Conservation (phyloP, 805 yeast species). For the Pichia deserticola region DNA sequence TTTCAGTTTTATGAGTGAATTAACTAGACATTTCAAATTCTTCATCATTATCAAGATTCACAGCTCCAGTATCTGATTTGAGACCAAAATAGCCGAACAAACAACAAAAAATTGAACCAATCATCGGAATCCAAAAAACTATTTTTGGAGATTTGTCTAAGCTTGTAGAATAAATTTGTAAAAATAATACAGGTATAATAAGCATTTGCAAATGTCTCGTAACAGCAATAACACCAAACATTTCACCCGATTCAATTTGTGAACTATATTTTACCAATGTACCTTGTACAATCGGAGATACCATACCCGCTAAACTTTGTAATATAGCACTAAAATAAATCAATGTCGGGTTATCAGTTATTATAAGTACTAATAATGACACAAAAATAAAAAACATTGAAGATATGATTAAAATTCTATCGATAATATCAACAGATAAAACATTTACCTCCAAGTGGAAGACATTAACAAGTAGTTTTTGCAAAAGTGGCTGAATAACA, state of each 20-base stretch:
- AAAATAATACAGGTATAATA: background rate
- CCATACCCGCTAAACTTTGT: background rate
- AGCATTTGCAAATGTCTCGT: background rate
- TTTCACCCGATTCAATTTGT: background rate
- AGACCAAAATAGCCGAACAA: background rate
- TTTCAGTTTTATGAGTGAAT: too few relatives aligned
- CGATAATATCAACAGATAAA: background rate
- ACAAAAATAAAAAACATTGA: background rate
- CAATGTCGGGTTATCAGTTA: background rate
- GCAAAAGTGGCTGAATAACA: background rate
- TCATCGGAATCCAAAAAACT: background rate
- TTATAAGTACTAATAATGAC: background rate
- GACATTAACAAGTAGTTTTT: background rate
- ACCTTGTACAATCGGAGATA: background rate
- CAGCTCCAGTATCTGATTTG: too few relatives aligned
- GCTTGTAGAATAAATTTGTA: background rate
- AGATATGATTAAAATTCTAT: background rate
- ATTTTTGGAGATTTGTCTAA: background rate
- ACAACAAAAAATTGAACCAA: background rate
- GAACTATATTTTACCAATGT: background rate
- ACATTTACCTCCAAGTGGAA: background rate
- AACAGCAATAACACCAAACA: background rate
- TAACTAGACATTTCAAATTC: background rate
- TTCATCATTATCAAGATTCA: background rate
- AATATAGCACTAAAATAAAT: background rate